These are phyloP conservation scores for Epichloe typhina DNA, from an alignment of 2,329 filamentous ascomycete genomes.

Conservation along the genomic window DNA sequence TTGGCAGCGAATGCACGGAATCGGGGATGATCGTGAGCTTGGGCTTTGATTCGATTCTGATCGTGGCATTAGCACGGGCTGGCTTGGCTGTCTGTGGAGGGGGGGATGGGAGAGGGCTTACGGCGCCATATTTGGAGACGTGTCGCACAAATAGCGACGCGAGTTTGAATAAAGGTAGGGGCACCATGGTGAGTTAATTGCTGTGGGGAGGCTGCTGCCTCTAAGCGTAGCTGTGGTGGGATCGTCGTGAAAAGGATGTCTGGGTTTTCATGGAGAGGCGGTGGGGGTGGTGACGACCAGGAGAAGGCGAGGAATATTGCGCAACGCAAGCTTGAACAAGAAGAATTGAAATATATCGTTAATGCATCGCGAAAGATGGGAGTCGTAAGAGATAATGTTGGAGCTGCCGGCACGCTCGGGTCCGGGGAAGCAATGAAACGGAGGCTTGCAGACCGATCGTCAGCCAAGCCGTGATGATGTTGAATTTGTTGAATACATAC, in stretches of 20 bases:
- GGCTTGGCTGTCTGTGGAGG: neutral
- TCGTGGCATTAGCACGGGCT: slow-evolving; percentile 7
- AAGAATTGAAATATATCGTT: neutral
- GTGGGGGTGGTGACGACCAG: neutral
- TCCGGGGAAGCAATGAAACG: neutral
- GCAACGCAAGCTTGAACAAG: too few species aligned
- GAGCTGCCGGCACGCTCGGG: neutral
- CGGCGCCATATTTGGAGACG: slow-evolving; percentile 56
- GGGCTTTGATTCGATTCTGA: slow-evolving; percentile 52
- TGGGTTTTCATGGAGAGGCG: neutral
- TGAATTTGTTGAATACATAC: too few species aligned
- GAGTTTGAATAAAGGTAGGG: slow-evolving; percentile 55
- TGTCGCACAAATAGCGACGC: slow-evolving; percentile 51
- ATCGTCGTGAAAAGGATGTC: neutral
- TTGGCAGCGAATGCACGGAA: slow-evolving; percentile 48
- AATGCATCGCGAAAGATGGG: neutral
- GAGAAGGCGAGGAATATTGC: neutral
- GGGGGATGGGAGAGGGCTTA: slow-evolving; percentile 24
- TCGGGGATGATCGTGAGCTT: slow-evolving; percentile 49
- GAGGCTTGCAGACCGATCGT: neutral
- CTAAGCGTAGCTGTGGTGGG: neutral
- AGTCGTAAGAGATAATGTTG: neutral
- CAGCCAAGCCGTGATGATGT: too few species aligned
- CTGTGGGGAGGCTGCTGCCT: neutral
- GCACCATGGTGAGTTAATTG: slow-evolving; percentile 36